phyloP scores from a whole-genome alignment of 1,139 yeast species.

The Nakaseomyces sp. region DNA sequence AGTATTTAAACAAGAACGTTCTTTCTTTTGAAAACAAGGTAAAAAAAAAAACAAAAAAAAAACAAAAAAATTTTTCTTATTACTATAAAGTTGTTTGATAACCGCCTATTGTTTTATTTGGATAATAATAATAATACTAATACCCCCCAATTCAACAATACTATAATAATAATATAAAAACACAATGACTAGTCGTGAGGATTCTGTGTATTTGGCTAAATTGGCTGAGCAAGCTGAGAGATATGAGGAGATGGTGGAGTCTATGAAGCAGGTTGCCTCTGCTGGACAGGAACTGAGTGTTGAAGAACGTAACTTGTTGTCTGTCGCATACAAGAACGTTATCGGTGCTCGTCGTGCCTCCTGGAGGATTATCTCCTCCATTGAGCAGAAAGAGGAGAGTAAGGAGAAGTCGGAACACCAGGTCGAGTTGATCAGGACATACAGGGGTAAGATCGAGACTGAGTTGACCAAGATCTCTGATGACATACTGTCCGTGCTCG shows the following conservation, averaged over 20 bases:
- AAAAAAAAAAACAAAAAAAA: no score
- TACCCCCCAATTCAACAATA: background rate
- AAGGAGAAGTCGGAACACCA: constrained; percentile 70
- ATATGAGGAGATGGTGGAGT: constrained; percentile 98
- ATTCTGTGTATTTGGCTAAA: constrained; percentile 95
- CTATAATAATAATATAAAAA: background rate
- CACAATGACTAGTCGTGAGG: constrained; percentile 67
- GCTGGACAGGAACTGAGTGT: constrained; percentile 92
- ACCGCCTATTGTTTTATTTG: no score
- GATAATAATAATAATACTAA: no score
- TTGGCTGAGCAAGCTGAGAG: constrained; percentile 99
- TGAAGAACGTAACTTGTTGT: constrained; percentile 93
- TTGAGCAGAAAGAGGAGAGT: constrained; percentile 97
- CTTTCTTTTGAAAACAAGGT: no score
- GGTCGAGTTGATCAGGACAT: constrained; percentile 82
- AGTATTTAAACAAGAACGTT: no score
- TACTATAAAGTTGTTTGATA: no score
- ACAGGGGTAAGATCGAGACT: constrained; percentile 87
- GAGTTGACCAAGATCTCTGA: constrained; percentile 92
- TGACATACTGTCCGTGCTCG: constrained; percentile 80
- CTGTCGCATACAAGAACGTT: constrained; percentile 97
- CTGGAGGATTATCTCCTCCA: constrained; percentile 97
- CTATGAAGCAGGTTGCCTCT: constrained; percentile 95
- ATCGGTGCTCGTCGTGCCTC: constrained; percentile 99
- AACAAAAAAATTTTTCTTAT: no score